phyloP scores from a whole-genome alignment of 2,329 filamentous ascomycete genomes.

The Hypoxylon rubiginosum region DNA sequence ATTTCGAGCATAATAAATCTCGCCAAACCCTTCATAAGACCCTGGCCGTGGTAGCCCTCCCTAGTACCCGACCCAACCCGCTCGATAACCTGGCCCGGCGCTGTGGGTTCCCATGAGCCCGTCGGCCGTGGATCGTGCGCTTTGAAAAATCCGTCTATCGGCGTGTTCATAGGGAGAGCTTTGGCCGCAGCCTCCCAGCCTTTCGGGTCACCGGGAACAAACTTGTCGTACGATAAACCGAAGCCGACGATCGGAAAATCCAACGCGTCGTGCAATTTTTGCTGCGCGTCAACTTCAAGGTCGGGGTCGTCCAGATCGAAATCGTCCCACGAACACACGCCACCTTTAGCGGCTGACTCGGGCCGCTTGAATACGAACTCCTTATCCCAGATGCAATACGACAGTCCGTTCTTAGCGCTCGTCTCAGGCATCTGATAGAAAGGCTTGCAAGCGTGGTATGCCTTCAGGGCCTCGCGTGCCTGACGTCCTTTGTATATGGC shows the following conservation, averaged over 20 bases:
- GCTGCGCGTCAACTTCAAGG: slow-evolving; percentile 29
- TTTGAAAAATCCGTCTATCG: slow-evolving; percentile 33
- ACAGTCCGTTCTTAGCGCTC: slow-evolving; percentile 41
- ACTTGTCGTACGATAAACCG: slow-evolving; percentile 42
- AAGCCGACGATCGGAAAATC: slow-evolving; percentile 45
- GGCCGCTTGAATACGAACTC: slow-evolving; percentile 43
- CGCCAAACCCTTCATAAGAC: slow-evolving; percentile 43
- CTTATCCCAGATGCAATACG: slow-evolving; percentile 45
- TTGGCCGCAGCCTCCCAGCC: slow-evolving; percentile 24
- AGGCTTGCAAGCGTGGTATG: slow-evolving; percentile 24
- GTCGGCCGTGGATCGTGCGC: slow-evolving; percentile 32
- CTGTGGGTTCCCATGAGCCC: slow-evolving; percentile 38
- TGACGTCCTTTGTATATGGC: slow-evolving; percentile 38
- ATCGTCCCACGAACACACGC: slow-evolving; percentile 44
- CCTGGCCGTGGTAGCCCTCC: slow-evolving; percentile 37
- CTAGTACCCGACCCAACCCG: slow-evolving; percentile 42
- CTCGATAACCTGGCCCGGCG: slow-evolving; percentile 38
- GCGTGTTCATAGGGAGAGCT: slow-evolving; percentile 29
- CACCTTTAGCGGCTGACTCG: slow-evolving; percentile 40
- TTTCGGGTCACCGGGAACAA: slow-evolving; percentile 30
- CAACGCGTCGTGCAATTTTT: slow-evolving; percentile 41
- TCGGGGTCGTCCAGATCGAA: slow-evolving; percentile 42
- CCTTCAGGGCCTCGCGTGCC: slow-evolving; percentile 28
- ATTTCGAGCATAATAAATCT: slow-evolving; percentile 45
- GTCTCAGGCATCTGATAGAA: slow-evolving; percentile 41